These are phyloP conservation scores for Knoxia roxburghii DNA, from an alignment of 257 asterid species.

Conservation along the genomic window DNA sequence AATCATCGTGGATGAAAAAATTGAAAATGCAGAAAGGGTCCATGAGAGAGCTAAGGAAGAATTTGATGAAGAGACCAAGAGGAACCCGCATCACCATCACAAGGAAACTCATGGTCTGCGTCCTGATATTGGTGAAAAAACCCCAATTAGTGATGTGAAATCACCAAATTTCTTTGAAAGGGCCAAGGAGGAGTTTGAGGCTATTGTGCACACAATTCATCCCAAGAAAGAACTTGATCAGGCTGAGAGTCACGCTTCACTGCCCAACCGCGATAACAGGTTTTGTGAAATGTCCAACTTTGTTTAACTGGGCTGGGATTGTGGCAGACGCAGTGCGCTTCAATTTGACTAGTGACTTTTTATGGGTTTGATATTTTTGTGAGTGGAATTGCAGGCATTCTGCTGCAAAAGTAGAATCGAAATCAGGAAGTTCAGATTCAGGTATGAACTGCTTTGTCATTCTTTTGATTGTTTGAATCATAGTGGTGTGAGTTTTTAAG, in stretches of 20 bases:
- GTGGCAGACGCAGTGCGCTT: background rate
- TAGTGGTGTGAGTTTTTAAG: background rate
- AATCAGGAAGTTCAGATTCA: slow-evolving; percentile 29
- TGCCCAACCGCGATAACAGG: slow-evolving; percentile 25
- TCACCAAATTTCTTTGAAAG: slow-evolving; percentile 78
- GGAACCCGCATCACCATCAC: slow-evolving; percentile 30
- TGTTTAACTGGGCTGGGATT: background rate
- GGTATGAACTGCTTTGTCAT: slow-evolving; percentile 25
- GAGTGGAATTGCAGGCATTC: slow-evolving; percentile 36
- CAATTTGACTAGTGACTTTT: background rate
- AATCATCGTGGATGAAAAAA: slow-evolving; percentile 31
- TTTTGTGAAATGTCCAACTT: slow-evolving; percentile 11
- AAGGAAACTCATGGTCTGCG: slow-evolving; percentile 70
- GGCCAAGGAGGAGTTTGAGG: slow-evolving; percentile 77
- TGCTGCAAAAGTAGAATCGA: slow-evolving; percentile 19
- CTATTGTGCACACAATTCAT: slow-evolving; percentile 57
- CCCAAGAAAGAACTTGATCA: slow-evolving; percentile 39
- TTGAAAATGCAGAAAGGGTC: slow-evolving; percentile 28
- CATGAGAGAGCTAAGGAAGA: slow-evolving; percentile 45
- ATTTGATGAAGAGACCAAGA: slow-evolving; percentile 31
- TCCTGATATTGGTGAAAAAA: slow-evolving; percentile 48
- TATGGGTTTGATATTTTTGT: background rate
- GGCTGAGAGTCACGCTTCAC: slow-evolving; percentile 11
- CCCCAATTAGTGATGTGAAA: slow-evolving; percentile 49
- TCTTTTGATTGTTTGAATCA: background rate